Base-by-base conservation (phyloP, 208 protist genomes). In the Strigomonas oncopelti region DNA sequence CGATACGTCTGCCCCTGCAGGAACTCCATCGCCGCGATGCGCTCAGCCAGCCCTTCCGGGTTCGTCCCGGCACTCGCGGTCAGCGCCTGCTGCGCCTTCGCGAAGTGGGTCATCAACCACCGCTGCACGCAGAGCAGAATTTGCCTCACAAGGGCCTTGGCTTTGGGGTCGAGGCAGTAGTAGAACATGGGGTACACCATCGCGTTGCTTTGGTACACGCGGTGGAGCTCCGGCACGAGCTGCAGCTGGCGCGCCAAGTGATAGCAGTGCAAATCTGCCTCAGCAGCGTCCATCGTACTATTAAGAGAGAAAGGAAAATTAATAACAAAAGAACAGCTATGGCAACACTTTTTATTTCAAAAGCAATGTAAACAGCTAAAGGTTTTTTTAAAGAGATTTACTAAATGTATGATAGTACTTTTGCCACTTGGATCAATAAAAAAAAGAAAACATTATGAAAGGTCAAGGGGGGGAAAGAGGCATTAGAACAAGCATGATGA, bases 161-260 rank as follows among this genome's bases (percentile, higher is more conserved):
- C 78, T 16, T 51, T 25, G 0, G 81, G 64, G 65, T 80, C 79
- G 4, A 95, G 73, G 55, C 76, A 87, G 22, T 71, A 55, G 67
- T 86, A 88, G 45, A 95, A 91, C 20, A 91, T 65, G 0, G 86
- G 84, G 36, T 87, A 75, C 20, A 78, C 36, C 60, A 91, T 75
- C 24, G 69, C 67, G 67, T 92, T 92, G 18, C 69, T 67, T 31
- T 66, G 48, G 24, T 86, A 84, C 8, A 84, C 79, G 14, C 77
- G 66, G 51, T 85, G 77, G 53, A 92, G 74, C 42, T 83, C 64
- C 13, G 83, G 65, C 20, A 90, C 59, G 27, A 92, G 36, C 63
- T 89, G 84, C 55, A 92, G 77, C 55, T 90, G 74, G 9, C 89
- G 85, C 3, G 89, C 81, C 54, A 88, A 64, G 60, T 92, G 81